phyloP scores from a whole-genome alignment of 75 land plant species.

The Picea sitchensis region DNA sequence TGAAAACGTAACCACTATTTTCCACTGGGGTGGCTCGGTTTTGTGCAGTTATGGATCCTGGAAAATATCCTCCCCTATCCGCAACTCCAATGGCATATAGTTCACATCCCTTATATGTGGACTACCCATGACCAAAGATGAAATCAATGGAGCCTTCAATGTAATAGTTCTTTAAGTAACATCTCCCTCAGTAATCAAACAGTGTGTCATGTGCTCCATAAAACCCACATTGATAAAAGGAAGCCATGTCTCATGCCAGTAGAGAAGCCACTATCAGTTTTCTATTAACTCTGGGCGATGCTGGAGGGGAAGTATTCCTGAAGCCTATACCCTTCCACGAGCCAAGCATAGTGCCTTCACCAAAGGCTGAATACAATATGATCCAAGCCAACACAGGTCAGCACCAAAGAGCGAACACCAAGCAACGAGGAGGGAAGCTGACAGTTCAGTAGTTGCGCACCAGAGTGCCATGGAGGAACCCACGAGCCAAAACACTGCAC shows the following conservation, averaged over 20 bases:
- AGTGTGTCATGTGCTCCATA: constrained; percentile 80
- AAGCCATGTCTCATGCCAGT: constrained; percentile 67
- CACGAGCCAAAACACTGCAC: too few relatives aligned
- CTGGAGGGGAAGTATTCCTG: constrained; percentile 63
- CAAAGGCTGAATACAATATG: too few relatives aligned
- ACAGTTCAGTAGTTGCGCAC: too few relatives aligned
- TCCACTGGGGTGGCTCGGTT: constrained; percentile 37
- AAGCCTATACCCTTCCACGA: too few relatives aligned
- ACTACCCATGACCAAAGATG: constrained; percentile 81
- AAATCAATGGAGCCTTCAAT: constrained; percentile 85
- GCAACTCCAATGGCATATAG: not conserved
- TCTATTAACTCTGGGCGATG: constrained; percentile 27
- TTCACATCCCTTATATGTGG: constrained; percentile 37
- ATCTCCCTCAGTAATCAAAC: constrained; percentile 73
- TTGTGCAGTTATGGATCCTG: constrained; percentile 74
- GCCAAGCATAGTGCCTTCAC: too few relatives aligned
- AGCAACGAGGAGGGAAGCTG: too few relatives aligned
- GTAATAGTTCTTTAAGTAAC: constrained; percentile 79
- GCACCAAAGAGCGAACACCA: too few relatives aligned
- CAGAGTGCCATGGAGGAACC: too few relatives aligned
- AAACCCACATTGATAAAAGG: constrained; percentile 83
- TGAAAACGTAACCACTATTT: constrained; percentile 60
- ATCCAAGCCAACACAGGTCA: too few relatives aligned
- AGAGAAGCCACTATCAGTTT: constrained; percentile 76
- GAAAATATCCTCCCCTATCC: not conserved